Base-by-base conservation (phyloP, 106 monocot species). In the Narthecium ossifragum region DNA sequence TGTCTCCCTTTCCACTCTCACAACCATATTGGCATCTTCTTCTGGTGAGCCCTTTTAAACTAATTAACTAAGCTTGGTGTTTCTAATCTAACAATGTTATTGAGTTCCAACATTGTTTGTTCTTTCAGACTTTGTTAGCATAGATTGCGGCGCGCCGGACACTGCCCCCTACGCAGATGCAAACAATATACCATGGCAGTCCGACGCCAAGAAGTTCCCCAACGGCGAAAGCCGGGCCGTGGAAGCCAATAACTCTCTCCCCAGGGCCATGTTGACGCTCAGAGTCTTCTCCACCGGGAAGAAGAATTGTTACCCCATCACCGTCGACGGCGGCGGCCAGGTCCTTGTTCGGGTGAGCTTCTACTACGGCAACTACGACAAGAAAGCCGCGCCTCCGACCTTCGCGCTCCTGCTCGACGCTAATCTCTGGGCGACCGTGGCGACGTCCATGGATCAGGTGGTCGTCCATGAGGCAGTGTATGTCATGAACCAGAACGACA, bases 71-170 rank as follows among this genome's bases (percentile, higher is more conserved):
- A n/a, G n/a, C n/a, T n/a, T n/a, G n/a, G n/a, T n/a, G n/a, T n/a
- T n/a, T n/a, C n/a, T n/a, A n/a, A n/a, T n/a, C n/a, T n/a, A n/a
- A n/a, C n/a, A n/a, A n/a, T n/a, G n/a, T n/a, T n/a, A n/a, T n/a
- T n/a, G n/a, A n/a, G n/a, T n/a, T n/a, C n/a, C n/a, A n/a, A n/a
- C n/a, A n/a, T n/a, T n/a, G n/a, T n/a, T n/a, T n/a, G n/a, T n/a
- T n/a, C n/a, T n/a, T n/a, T n/a, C n/a, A n/a, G n/a, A n/a, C n/a
- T n/a, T n/a, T n/a, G n/a, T n/a, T n/a, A n/a, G n/a, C 63, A 75
- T 80, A 31, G 80, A 75, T 51, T 80, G 80, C 20, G 80, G 75
- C 25, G 41, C 66, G 0, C n/a, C 57, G 2, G 0, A 46, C n/a
- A n/a, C n/a, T n/a, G n/a, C n/a, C 1, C 5, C 66, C 0, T 48